These are phyloP conservation scores for Colletotrichum zoysiae DNA, from an alignment of 2,329 filamentous ascomycete species.

Conservation along the genomic window DNA sequence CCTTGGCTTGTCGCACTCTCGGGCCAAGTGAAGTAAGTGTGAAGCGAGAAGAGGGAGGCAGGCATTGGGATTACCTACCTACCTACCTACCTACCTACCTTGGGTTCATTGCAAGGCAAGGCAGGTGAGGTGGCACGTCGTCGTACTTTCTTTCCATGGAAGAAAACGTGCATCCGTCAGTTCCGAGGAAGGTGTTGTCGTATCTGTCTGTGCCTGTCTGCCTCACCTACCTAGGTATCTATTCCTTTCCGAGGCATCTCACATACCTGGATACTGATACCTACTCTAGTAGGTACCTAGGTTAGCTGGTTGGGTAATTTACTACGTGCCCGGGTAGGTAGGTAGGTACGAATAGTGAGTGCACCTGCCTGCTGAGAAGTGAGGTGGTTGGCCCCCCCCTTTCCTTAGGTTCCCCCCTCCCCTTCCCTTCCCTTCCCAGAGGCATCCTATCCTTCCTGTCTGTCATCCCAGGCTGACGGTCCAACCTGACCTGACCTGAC, in stretches of 20 bases:
- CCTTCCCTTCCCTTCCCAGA: neutral
- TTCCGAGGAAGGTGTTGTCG: conserved; percentile 5
- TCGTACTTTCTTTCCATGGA: neutral
- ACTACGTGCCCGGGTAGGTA: neutral
- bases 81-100: neutral
- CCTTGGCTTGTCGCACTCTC: conserved; percentile 3
- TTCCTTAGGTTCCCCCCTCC: too few species aligned
- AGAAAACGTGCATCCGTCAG: conserved; percentile 7
- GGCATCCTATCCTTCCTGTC: conserved; percentile 15
- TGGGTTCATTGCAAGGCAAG: neutral
- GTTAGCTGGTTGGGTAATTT: too few species aligned
- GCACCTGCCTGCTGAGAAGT: neutral
- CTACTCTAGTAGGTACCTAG: too few species aligned
- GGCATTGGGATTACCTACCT: conserved; percentile 2
- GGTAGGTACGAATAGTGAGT: neutral
- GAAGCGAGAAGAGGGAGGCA: neutral
- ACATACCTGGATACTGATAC: neutral
- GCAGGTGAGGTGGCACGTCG: neutral
- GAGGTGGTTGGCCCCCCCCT: conserved; percentile 10
- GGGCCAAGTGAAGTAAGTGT: neutral
- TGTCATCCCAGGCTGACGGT: neutral
- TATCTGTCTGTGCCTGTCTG: neutral
- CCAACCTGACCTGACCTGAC: neutral
- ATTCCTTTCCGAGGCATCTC: neutral
- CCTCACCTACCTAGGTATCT: neutral